Base-by-base conservation (phyloP, 2,329 filamentous ascomycete species). In the Aplosporella prunicola region DNA sequence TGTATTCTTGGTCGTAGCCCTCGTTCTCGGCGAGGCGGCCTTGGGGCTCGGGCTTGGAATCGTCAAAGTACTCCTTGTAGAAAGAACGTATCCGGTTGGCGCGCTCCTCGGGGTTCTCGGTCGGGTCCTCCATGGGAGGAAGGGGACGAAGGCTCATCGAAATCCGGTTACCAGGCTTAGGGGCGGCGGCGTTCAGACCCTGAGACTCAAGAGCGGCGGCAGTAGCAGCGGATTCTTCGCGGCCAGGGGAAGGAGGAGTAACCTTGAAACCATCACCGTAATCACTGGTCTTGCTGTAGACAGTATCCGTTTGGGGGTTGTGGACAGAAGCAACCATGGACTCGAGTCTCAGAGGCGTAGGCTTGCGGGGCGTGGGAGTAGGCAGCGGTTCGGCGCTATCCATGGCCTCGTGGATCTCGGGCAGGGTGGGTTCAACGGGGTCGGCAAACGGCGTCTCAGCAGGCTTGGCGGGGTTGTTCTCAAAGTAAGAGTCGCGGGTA, bases 51-150 rank as follows among this genome's bases (percentile, higher is more conserved):
- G 64, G 60, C 55, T 78, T 83, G 42, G 69, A 76, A 27, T 95
- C 89, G 47, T 96, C 91, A 51, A 98, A 98, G 66, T 98, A 98
- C 57, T 98, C 91, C 67, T 95, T 95, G 69, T 98, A 98, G 68
- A 98, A 98, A 4, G 91, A 98, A 58, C 91, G 77, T 48, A 98
- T 98, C 41, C 91, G 80, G 67, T 95, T 96, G 46, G 91, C 91
- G 51, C 91, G 78, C 53, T 89, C 80, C 60, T 96, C 91, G 0
- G 91, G 87, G 56, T 95, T 89, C 55, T 96, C 91, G 3, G 80
- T 76, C 28, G 84, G 77, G 46, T 93, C 83, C 52, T 88, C 80
- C 2, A 11, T 7, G 26, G 87, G 85, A 23, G 87, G 86, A 44
- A 98, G 71, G 15, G 91, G 91, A 11, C 91, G 81, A 59, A 93